Base-by-base conservation (phyloP, 768 basidiomycete genomes). In the Mycena galericulata region DNA sequence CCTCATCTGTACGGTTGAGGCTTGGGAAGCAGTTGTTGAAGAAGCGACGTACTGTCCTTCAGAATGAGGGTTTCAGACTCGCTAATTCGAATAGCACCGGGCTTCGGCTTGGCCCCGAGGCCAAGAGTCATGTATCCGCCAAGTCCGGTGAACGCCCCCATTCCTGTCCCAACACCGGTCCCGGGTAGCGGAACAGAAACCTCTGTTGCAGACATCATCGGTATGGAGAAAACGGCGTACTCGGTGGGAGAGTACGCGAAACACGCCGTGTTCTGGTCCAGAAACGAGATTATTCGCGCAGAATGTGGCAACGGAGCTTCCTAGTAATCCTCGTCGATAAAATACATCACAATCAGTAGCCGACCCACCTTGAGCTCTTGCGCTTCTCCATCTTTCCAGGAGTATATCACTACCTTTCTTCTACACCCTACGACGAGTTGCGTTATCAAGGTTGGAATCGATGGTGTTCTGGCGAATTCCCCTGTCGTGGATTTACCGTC, bases 301-400 rank as follows among this genome's bases (percentile, higher is more conserved):
- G 96, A 96, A 76, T 99, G 97, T 15, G 97, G 93, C 4, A 98
- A 83, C 0, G 84, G 74, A 4, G 90, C 82, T 86, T 99, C 97
- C 93, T 97, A 66, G 18, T n/a, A n/a, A n/a, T 30, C n/a, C 14
- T 24, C 18, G 47, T 69, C 38, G 65, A 51, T 20, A 36, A 63
- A 17, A 12, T 47, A 11, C 38, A 45, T 29, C 24, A 49, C 15
- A 34, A 29, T 32, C 2, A 34, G 24, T 1, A 30, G 17, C n/a
- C 7, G 20, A 71, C 85, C 60, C 72, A 94, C 94, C 82, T 89
- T 90, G 54, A 84, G 77, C 46, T 89, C 90, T 70, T 94, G 90
- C 27, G 90, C 85, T 65, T 95, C 91, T 20, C 94, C 93, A 73
- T 96, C 94, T 68, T 87, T 90, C 92, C 96, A 97, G 10, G 88